phyloP scores from a whole-genome alignment of 73 alveolate genomes.

The Urostyla sp. region DNA sequence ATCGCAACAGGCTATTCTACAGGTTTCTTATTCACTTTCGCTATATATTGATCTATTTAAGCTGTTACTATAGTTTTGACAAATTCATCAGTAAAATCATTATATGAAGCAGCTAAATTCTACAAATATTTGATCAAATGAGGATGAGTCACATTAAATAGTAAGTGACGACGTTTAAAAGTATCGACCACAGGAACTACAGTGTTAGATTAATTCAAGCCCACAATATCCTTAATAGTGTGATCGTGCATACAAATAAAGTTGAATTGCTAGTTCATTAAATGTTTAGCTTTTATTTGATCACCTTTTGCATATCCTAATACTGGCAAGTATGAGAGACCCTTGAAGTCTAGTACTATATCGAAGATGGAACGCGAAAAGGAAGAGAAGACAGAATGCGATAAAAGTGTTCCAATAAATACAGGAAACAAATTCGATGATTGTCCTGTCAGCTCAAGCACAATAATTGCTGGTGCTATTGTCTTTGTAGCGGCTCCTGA shows the following conservation, averaged over 20 bases:
- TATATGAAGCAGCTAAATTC: neutral
- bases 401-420: conserved; percentile 76
- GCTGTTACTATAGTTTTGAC: neutral
- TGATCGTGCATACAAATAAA: conserved; percentile 15
- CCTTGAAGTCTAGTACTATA: conserved; percentile 87
- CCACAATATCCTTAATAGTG: neutral
- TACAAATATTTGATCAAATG: neutral
- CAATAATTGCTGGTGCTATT: conserved; percentile 87
- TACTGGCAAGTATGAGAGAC: conserved; percentile 90
- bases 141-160: too few species aligned
- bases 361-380: conserved; percentile 90
- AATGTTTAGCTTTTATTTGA: conserved; percentile 37
- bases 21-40: too few species aligned
- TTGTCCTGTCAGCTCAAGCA: conserved; percentile 91
- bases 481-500: conserved; percentile 88
- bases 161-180: too few species aligned
- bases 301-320: conserved; percentile 59
- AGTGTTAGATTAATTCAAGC: neutral
- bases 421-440: conserved; percentile 81
- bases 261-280: conserved; percentile 51
- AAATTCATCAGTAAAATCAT: neutral
- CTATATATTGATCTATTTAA: neutral
- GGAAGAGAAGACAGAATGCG: conserved; percentile 79
- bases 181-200: too few species aligned
- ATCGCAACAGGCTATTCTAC: too few species aligned